phyloP scores from a whole-genome alignment of 805 yeast species.

The Kluyveromyces starmeri region DNA sequence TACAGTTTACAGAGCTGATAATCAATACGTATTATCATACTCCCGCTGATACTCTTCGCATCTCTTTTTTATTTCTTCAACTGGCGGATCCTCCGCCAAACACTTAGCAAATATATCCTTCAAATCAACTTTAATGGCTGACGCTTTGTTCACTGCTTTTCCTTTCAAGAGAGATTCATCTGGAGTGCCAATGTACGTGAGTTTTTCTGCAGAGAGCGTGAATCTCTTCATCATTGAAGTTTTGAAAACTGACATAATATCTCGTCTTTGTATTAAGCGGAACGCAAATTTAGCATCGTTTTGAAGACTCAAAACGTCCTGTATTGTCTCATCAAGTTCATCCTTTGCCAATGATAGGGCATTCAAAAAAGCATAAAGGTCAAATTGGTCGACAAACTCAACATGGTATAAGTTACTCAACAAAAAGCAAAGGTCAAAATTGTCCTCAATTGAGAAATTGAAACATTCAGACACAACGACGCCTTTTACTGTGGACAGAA shows the following conservation, averaged over 20 bases:
- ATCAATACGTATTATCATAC: neutral
- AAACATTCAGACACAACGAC: slow-evolving; percentile 9
- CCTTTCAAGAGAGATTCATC: slow-evolving; percentile 8
- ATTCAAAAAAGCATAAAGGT: slow-evolving; percentile 15
- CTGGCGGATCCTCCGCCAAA: neutral
- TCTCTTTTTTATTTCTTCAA: neutral
- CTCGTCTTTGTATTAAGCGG: slow-evolving; percentile 4
- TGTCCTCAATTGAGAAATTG: slow-evolving; percentile 4
- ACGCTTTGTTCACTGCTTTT: neutral
- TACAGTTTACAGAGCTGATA: too few species aligned
- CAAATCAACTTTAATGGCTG: neutral
- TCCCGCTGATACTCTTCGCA: slow-evolving; percentile 1
- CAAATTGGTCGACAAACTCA: slow-evolving; percentile 15
- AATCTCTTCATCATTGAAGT: slow-evolving; percentile 5
- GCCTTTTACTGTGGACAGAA: slow-evolving; percentile 11
- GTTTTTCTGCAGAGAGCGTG: slow-evolving; percentile 6
- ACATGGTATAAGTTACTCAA: slow-evolving; percentile 15
- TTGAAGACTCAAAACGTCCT: slow-evolving; percentile 9
- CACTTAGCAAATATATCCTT: neutral
- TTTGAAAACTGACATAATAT: slow-evolving; percentile 6
- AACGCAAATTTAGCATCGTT: slow-evolving; percentile 1
- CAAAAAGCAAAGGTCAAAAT: slow-evolving; percentile 15
- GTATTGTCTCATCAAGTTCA: slow-evolving; percentile 18
- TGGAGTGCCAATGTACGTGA: slow-evolving; percentile 7
- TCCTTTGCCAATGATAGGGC: slow-evolving; percentile 17